Evolutionary conservation across 2,329 filamentous ascomycete species (phyloP), one percentile per base, ranked within the genome.

Genomic region (Colletotrichum sp.): DNA sequence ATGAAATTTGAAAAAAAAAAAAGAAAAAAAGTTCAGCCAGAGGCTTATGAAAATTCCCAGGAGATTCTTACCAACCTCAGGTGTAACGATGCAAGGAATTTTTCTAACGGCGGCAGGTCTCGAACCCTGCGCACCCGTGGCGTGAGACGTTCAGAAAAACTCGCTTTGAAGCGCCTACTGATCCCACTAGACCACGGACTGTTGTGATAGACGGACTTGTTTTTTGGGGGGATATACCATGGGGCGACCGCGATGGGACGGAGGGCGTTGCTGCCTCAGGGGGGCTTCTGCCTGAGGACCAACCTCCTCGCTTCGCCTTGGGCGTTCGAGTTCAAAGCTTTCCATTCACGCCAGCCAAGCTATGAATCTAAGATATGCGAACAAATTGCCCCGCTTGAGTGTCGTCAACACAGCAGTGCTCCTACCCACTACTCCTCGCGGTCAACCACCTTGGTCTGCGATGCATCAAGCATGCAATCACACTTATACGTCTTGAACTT

Each of bases 401-500:
- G 5, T 36, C n/a, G 30, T 24, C 61, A 9, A 21, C 13, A 36
- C 32, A 3, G 13, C 15, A 38, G 15, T 21, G 13, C 36, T 43
- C 8, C 8, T 38, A 10, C 3, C 7, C 21, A 48, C 34, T 28
- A 64, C 32, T 64, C 61, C 5, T 70, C 57, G 3, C 38, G 57
- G 16, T 48, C 55, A 28, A 70, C 26, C 6, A 48, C 18, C n/a
- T 63, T 52, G 21, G 21, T 52, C 34, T 70, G 34, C 8, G 34
- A 36, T 8, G 18, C 18, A 34, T 63, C 67, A 58, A 63, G 36
- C 12, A 28, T 63, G 36, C 55, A 70, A 7, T 74, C 71, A 57
- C 67, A 70, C 24, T 69, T 52, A 32, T 77, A 66, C 8, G 48
- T 60, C 66, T 75, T 78, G 68, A 75, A 72, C 52, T 75, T 26